Base-by-base conservation (phyloP, 805 yeast species). In the Lachancea kluyveri region DNA sequence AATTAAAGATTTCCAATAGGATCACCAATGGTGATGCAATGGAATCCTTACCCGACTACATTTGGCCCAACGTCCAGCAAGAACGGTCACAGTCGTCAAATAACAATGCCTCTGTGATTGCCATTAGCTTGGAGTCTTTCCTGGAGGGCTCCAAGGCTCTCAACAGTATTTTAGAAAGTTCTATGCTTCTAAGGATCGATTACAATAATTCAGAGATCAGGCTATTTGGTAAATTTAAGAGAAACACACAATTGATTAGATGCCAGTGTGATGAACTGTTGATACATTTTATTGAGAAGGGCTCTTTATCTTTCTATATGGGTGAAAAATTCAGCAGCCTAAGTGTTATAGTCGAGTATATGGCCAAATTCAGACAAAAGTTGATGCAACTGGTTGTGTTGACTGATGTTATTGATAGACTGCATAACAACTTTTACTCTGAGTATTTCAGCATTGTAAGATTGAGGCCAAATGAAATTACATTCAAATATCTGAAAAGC, bases 401-500 rank as follows among this genome's bases (percentile, higher is more conserved):
- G 8, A 58, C 57, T 3, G 57, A 57, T 34, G 60, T 57, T 4
- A 52, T 58, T 5, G 60, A 57, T 26, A 52, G 49, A 22, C 28
- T 58, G 21, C 57, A 54, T 31, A 45, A 49, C 13, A 57, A 49
- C 28, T 58, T 58, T 34, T 46, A 52, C 9, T 50, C 60, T 8
- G 50, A 50, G 5, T 41, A 45, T 30, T 58, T 58, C 37, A 46
- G 46, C 26, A 54, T 58, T 19, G 45, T 55, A 8, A 50, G 50
- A 15, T 33, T 57, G 23, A 50, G 50, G 29, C 56, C 57, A 6
- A 53, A 57, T 28, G 59, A 58, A 35, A 54, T 58, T 9, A 42
- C 57, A 6, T 58, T 58, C 40, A 54, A 56, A 31, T 58, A 58
- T 37, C 35, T 58, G 17, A 46, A 48, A 16, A 42, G 49, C 26